Percentiles rank a stretch among this genome's conserved stretches.
phyloP scores from a whole-genome alignment of 345 rosid genomes.

The Sonneratia alba region DNA sequence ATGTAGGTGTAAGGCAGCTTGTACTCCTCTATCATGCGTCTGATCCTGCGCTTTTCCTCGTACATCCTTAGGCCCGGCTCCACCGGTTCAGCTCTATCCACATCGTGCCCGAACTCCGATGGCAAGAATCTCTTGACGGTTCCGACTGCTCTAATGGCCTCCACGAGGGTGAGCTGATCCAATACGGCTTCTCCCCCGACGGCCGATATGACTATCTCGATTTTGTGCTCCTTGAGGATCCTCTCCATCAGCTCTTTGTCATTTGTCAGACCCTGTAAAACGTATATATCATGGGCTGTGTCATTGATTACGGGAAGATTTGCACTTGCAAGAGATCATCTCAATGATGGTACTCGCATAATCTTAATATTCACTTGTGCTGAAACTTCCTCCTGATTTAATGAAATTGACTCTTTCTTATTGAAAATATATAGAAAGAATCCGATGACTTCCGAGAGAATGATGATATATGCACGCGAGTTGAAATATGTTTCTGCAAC shows the following conservation, averaged over 20 bases:
- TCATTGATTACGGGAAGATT: too few species aligned
- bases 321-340: too few species aligned
- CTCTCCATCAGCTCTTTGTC: conserved; percentile 40
- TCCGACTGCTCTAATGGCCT: conserved; percentile 47
- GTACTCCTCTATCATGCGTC: conserved; percentile 32
- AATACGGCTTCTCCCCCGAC: conserved; percentile 26
- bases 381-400: too few species aligned
- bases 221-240: conserved; percentile 34
- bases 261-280: conserved; percentile 29
- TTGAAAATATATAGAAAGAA: too few species aligned
- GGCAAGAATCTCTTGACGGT: conserved; percentile 65
- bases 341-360: too few species aligned
- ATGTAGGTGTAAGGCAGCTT: conserved; percentile 47
- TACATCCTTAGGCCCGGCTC: conserved; percentile 54
- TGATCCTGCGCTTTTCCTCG: conserved; percentile 36
- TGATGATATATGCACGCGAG: too few species aligned
- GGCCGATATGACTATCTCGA: conserved; percentile 52
- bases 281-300: neutral
- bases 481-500: too few species aligned
- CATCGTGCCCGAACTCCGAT: conserved; percentile 71
- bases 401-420: too few species aligned
- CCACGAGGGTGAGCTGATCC: conserved; percentile 36
- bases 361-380: too few species aligned
- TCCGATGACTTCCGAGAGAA: too few species aligned
- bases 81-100: conserved; percentile 52